Base-by-base conservation (phyloP, 139 green algal genomes). In the Diplosphaera chodatii region DNA sequence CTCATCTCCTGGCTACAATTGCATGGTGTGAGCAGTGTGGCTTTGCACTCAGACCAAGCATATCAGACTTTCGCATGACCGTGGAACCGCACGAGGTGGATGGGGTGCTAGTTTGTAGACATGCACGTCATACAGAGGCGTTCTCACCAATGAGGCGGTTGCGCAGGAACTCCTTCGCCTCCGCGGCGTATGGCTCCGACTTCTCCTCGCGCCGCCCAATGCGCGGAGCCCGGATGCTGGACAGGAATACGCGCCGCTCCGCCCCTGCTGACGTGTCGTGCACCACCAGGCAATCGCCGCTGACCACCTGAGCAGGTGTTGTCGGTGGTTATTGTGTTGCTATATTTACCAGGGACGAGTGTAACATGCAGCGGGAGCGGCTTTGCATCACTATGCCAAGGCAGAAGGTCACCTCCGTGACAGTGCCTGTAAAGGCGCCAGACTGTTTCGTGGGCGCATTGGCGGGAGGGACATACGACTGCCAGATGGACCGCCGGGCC, bases 151-250 rank as follows among this genome's bases (percentile, higher is more conserved):
- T 84, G 32, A 88, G 55, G 4, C 68, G 72, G n/a, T 66, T 78
- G 70, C 92, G 84, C 69, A 97, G 76, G 73, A 96, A 95, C 77
- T 98, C 93, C 73, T 94, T 94, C 40, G 91, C 91, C 68, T 98
- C 94, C 8, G 69, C 1, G 1, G 88, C 93, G 68, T 85, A 95
- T 2, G 89, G 75, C 77, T 97, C 94, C 3, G 84, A 77, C 56
- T 79, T 68, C 16, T 86, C 81, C 21, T 94, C 87, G 40, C 84
- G 80, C 15, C 83, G 82, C 13, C 83, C 86, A 37, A 91, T 73
- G 63, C 90, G 88, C 0, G 90, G 93, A 1, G 92, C 88, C 55
- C 92, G 86, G 66, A 98, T 85, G 78, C 80, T 92, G 62, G 86
- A 92, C 32, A 98, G 86, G 63, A 84, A 86, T 3, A 98, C 76